These are phyloP conservation scores for Catharanthus roseus DNA, from an alignment of 257 asterid genomes.

Conservation along the genomic window DNA sequence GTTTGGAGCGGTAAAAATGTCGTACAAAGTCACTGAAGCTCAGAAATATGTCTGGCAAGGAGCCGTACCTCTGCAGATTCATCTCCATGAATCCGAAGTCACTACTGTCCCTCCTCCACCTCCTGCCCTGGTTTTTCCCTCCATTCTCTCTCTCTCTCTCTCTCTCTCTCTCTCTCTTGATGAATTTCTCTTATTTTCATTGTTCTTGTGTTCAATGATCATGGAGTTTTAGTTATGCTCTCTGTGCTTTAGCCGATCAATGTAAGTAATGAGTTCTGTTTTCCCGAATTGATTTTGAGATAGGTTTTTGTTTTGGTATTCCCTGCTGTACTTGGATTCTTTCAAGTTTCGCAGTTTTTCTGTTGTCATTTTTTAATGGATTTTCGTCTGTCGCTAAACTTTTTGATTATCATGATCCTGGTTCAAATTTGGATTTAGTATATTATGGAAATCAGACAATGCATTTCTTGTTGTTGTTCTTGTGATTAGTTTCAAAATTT, in stretches of 20 bases:
- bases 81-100: slow-evolving; percentile 95
- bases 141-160: not conserved
- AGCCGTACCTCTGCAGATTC: slow-evolving; percentile 93
- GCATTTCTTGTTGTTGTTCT: not conserved
- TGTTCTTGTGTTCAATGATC: not conserved
- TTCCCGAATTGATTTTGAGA: not conserved
- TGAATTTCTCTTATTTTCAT: not conserved
- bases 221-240: slow-evolving; percentile 2
- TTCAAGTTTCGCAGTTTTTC: not conserved
- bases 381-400: no score
- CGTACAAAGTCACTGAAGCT: slow-evolving; percentile 54
- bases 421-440: not conserved
- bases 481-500: no score
- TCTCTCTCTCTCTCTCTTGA: not conserved
- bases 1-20: slow-evolving; percentile 14
- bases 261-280: not conserved
- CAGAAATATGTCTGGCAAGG: slow-evolving; percentile 80
- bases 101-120: slow-evolving; percentile 88
- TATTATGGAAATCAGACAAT: not conserved
- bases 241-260: not conserved
- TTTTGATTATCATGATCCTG: no score
- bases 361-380: no score
- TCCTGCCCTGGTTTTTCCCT: slow-evolving; percentile 68
- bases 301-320: not conserved
- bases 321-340: not conserved